Base-by-base conservation (phyloP, 352 stramenopile species). In the Halophytophthora polymorphica region DNA sequence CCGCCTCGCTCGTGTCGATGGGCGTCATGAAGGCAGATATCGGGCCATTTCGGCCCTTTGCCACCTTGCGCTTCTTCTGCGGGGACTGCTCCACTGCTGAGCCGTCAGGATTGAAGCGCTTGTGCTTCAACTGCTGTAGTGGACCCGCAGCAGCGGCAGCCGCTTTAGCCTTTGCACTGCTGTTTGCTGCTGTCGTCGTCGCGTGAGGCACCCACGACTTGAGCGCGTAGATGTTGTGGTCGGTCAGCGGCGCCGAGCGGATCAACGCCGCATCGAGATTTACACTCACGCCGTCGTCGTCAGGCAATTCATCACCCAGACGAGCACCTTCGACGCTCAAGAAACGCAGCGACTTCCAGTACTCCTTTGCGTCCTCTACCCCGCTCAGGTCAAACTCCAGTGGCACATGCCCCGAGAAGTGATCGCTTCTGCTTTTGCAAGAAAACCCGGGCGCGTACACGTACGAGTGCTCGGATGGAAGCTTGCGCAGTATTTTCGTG, bases 261-360 rank as follows among this genome's bases (percentile, higher is more conserved):
- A 90, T 77, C 12, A 80, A 41, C 37, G 77, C 73, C n/a, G 62
- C 58, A 56, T 88, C 71, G 18, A 80, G 34, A 19, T 87, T 73
- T 8, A 83, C 48, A 25, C 71, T 86, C 23, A 86, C 47, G 41
- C 58, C 64, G 13, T 73, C 64, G 2, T 45, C 49, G 42, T 75
- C 66, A 4, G 58, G 45, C 1, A 45, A 67, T 14, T 64, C 54
- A 23, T 35, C 79, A 8, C 80, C 75, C 36, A 90, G 45, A 21
- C 65, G 70, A 43, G 68, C 82, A 1, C 79, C 77, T 49, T 92
- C 80, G 2, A 89, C 47, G 33, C 73, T 85, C 37, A 92, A 60
- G 43, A 89, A 86, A n/a, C 71, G 69, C 25, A 92, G 53, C 2
- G 74, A 68, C 8, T 86, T 84, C 82, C 82, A 92, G 36, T 86